phyloP scores from a whole-genome alignment of 139 green algal genomes.

The Raphidocelis subcapitata region DNA sequence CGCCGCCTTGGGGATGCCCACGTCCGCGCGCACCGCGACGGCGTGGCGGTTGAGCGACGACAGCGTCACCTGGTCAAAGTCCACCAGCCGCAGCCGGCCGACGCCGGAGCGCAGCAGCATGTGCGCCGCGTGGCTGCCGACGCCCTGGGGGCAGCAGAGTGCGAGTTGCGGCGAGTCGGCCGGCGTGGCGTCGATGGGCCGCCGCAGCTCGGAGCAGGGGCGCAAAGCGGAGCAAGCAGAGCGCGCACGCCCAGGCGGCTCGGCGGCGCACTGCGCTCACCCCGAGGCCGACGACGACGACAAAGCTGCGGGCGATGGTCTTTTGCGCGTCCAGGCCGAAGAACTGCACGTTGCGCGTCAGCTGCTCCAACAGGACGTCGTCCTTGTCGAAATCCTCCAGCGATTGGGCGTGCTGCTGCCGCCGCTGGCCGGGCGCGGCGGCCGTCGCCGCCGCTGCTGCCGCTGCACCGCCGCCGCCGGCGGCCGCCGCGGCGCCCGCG shows the following conservation, averaged over 20 bases:
- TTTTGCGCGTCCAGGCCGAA: constrained; percentile 77
- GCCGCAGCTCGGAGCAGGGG: too few relatives aligned
- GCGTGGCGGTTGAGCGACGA: constrained; percentile 78
- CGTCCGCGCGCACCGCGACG: constrained; percentile 88
- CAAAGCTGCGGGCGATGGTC: constrained; percentile 68
- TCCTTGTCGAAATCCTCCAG: constrained; percentile 53
- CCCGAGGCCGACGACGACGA: constrained; percentile 93
- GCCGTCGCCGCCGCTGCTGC: background rate
- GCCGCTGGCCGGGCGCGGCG: background rate
- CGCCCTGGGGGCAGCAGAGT: constrained; percentile 58
- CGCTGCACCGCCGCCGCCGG: background rate
- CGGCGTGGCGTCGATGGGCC: background rate
- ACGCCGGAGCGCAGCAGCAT: constrained; percentile 93
- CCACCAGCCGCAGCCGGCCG: constrained; percentile 85
- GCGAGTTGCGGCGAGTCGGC: too few relatives aligned
- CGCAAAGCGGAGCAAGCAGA: background rate
- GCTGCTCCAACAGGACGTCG: constrained; percentile 82
- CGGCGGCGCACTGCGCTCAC: constrained; percentile 39
- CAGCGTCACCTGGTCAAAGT: constrained; percentile 93
- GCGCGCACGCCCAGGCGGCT: background rate
- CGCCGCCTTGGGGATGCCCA: constrained; percentile 88
- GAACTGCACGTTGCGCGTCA: constrained; percentile 95
- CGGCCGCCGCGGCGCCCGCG: too few relatives aligned
- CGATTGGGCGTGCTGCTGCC: background rate
- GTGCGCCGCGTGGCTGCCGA: constrained; percentile 93